These are phyloP conservation scores for Didymella lethalis DNA, from an alignment of 2,329 filamentous ascomycete genomes.

Conservation along the genomic window DNA sequence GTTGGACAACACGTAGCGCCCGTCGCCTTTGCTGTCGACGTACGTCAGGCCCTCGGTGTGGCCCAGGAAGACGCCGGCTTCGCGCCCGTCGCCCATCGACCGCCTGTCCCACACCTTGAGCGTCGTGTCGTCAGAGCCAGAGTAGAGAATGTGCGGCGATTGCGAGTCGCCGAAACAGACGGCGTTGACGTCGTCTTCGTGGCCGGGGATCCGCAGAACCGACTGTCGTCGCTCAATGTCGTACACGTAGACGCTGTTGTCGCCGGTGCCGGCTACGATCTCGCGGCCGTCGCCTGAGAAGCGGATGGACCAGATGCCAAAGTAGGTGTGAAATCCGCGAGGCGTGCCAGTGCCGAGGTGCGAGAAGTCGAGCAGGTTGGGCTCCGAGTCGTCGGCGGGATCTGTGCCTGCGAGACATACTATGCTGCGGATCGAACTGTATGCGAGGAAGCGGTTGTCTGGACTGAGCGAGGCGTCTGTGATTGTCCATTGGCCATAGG, in stretches of 20 bases:
- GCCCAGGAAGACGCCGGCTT: constrained; percentile 70
- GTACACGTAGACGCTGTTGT: constrained; percentile 83
- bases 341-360: constrained; percentile 54
- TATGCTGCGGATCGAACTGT: constrained; percentile 83
- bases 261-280: constrained; percentile 86
- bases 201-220: constrained; percentile 77
- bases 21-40: constrained; percentile 83
- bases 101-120: constrained; percentile 96
- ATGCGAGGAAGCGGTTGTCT: constrained; percentile 90
- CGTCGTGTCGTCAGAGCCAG: constrained; percentile 91
- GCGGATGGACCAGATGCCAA: constrained; percentile 82
- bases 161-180: constrained; percentile 92
- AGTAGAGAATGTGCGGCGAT: constrained; percentile 94
- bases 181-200: constrained; percentile 90
- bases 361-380: constrained; percentile 78
- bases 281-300: constrained; percentile 93
- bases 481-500: constrained; percentile 91
- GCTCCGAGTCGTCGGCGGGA: constrained; percentile 80
- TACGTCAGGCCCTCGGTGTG: constrained; percentile 72
- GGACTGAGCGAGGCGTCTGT: constrained; percentile 92
- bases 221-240: constrained; percentile 84
- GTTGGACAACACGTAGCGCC: constrained; percentile 89
- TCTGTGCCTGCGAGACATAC: constrained; percentile 90
- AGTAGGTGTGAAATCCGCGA: constrained; percentile 49
- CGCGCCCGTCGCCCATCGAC: constrained; percentile 67